A percentile compares a stretch with the other conserved stretches of the same genome.
These are phyloP conservation scores for Fusarium udum DNA, from an alignment of 2,329 filamentous ascomycete genomes.

Conservation along the genomic window DNA sequence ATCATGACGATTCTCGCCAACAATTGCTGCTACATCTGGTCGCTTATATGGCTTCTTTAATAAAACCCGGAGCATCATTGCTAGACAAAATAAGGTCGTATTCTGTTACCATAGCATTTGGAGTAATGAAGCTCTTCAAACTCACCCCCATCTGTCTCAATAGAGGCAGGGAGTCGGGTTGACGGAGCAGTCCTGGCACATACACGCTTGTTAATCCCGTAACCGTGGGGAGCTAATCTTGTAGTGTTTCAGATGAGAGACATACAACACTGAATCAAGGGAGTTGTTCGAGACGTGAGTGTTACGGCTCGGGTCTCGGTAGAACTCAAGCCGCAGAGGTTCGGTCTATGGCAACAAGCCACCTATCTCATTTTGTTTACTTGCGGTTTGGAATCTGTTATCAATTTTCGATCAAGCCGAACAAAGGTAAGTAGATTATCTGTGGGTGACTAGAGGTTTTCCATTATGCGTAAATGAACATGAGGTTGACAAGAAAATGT, in stretches of 20 bases:
- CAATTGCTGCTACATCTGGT: not conserved
- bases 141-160: slow-evolving; percentile 20
- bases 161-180: slow-evolving; percentile 12
- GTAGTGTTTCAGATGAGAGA: slow-evolving; percentile 12
- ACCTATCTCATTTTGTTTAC: not conserved
- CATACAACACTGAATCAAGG: slow-evolving; percentile 1
- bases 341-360: not conserved
- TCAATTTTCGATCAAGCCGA: not conserved
- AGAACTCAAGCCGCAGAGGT: slow-evolving; percentile 3
- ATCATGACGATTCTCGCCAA: not conserved
- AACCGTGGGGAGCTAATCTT: slow-evolving; percentile 15
- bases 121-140: not conserved
- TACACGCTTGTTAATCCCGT: slow-evolving; percentile 26
- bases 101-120: slow-evolving; percentile 17
- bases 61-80: not conserved
- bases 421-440: not conserved
- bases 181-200: slow-evolving; percentile 4
- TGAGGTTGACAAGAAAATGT: not conserved
- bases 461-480: slow-evolving; percentile 15
- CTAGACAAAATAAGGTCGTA: not conserved
- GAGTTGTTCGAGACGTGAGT: slow-evolving; percentile 1
- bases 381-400: not conserved
- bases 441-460: not conserved
- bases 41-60: not conserved
- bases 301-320: slow-evolving; percentile 21